Evolutionary conservation across 2,329 filamentous ascomycete genomes (phyloP), one percentile per base, ranked within the genome.

Genomic region (Pseudogymnoascus sp.): DNA sequence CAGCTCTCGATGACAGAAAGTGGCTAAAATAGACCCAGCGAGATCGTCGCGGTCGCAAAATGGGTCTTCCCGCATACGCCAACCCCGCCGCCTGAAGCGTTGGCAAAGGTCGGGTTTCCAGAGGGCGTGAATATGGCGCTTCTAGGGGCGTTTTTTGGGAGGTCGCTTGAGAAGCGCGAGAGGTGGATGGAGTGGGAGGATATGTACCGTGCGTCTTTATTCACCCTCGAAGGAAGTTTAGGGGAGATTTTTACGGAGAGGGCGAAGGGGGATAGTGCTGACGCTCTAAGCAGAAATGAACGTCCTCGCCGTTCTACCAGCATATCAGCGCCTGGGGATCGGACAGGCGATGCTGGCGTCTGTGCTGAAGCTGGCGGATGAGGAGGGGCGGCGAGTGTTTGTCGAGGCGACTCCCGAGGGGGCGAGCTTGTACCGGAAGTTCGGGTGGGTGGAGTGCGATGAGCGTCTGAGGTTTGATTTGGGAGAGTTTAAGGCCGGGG

Each of bases 351-450:
- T 78, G 25, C 64, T 78, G 31, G 64, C 65, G 12, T 71, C 75
- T 28, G 73, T 74, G 61, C 67, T 78, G n/a, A 71, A 69, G 7
- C 66, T 74, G 10, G 75, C 76, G 2, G 76, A 78, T 62, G 60
- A 63, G 3, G 70, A 72, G 28, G 72, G 70, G 2, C 68, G 73
- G 53, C 71, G 67, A 60, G 67, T 68, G 1, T 78, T 75, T 62
- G 69, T 78, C 25, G 76, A 78, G 66, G 75, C 75, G n/a, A 77
- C 76, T 5, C 64, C 68, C 1, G 67, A 66, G 0, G 76, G 75
- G 1, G 70, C 69, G 59, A 71, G 71, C 5, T 23, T 79, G 12
- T 79, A 79, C 64, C 67, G 70, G 64, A 75, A 74, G 65, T 61
- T 75, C 4, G 76, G 76, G 5, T 79, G 75, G 62, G n/a, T 18